Conservation (phyloP, 768 basidiomycete genomes). For the Suillus americanus region DNA sequence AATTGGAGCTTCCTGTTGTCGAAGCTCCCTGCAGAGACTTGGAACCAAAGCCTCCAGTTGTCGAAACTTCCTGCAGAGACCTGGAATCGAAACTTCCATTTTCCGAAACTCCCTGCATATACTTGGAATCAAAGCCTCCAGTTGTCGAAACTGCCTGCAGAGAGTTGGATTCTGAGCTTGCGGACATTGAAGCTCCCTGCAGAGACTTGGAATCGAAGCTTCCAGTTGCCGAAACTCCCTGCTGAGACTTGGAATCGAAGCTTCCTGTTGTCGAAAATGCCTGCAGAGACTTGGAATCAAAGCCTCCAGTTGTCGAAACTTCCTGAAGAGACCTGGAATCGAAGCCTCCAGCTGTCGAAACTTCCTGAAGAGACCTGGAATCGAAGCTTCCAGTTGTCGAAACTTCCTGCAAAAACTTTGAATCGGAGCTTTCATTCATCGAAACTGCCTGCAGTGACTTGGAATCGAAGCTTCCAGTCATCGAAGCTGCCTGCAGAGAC, state of each 20-base stretch:
- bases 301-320: background rate
- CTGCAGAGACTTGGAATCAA: background rate
- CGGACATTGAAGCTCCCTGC: too few relatives aligned
- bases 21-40: background rate
- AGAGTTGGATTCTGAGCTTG: background rate
- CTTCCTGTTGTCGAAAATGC: background rate
- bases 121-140: too few relatives aligned
- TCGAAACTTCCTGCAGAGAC: background rate
- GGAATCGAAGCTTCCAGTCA: too few relatives aligned
- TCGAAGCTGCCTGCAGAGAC: too few relatives aligned
- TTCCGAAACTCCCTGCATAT: too few relatives aligned
- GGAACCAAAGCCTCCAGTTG: background rate
- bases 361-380: background rate
- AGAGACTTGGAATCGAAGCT: background rate
- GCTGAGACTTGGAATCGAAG: background rate
- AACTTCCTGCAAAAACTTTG: too few relatives aligned
- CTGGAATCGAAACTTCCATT: too few relatives aligned
- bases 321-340: too few relatives aligned
- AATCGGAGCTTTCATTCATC: too few relatives aligned
- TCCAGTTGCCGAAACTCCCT: background rate
- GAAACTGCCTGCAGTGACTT: too few relatives aligned
- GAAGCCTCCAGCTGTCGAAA: too few relatives aligned
- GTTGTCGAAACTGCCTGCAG: background rate
- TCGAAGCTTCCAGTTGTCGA: too few relatives aligned
- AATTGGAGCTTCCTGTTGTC: fast-evolving